Conservation (phyloP, 169 alveolate genomes). For the Eimeria acervulina region DNA sequence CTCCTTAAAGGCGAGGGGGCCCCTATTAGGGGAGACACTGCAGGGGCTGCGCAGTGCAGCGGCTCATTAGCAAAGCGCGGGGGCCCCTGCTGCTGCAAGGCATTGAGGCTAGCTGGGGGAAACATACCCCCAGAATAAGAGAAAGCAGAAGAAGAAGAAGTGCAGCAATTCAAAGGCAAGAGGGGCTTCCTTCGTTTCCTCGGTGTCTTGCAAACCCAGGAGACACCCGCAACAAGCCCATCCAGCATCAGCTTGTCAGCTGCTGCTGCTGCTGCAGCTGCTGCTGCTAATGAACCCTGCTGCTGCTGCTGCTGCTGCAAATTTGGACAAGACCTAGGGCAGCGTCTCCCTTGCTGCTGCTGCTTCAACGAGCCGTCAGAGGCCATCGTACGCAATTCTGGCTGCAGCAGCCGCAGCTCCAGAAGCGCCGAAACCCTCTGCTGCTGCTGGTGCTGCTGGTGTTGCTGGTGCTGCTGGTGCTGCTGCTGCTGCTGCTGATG, state of each 20-base stretch:
- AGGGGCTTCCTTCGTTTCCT: neutral
- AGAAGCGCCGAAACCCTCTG: neutral
- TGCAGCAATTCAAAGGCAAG: neutral
- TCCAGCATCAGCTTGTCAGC: slow-evolving; percentile 29
- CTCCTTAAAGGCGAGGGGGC: slow-evolving; percentile 9
- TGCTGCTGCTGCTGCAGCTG: neutral
- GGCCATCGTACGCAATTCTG: neutral
- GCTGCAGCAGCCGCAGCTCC: slow-evolving; percentile 13
- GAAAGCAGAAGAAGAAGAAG: neutral
- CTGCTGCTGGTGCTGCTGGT: neutral
- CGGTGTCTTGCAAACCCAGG: neutral
- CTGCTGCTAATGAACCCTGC: neutral
- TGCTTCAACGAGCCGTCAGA: neutral
- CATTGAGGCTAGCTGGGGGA: neutral
- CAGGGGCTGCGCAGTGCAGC: slow-evolving; percentile 50
- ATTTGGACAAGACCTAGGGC: slow-evolving; percentile 47
- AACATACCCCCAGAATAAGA: neutral
- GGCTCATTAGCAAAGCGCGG: slow-evolving; percentile 53
- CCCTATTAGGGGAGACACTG: slow-evolving; percentile 23
- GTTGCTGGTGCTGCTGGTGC: neutral
- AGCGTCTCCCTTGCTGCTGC: slow-evolving; percentile 1
- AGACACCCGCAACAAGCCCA: neutral
- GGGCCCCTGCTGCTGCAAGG: neutral
- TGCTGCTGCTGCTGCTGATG: too few species aligned
- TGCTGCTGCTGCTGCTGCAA: slow-evolving; percentile 7